Evolutionary conservation across 495 filamentous ascomycete genomes (phyloP).

Genomic region (Penicillium simplicissimum): DNA sequence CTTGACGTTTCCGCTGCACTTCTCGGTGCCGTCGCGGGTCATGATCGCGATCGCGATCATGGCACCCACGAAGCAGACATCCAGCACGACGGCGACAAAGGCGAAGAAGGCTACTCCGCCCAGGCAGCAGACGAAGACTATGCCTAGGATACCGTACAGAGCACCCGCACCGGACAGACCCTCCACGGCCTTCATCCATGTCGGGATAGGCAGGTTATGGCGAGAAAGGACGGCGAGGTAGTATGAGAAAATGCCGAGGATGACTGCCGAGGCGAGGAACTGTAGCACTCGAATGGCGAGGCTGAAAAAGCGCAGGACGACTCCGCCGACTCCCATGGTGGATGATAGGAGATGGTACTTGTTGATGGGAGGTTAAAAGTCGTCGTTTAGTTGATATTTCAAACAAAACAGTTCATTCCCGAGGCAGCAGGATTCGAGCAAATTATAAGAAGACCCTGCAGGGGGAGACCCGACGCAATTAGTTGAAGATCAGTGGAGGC

Average conservation of each 20-base stretch:
- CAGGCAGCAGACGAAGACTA: conserved; percentile 74
- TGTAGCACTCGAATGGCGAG: conserved; percentile 67
- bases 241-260: conserved; percentile 79
- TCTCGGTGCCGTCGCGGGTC: conserved; percentile 62
- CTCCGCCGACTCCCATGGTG: conserved; percentile 51
- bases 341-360: neutral
- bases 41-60: conserved; percentile 78
- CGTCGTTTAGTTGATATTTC: conserved; percentile 6
- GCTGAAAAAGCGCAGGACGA: conserved; percentile 62
- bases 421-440: conserved; percentile 32
- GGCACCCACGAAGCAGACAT: conserved; percentile 76
- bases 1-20: conserved; percentile 61
- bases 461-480: conserved; percentile 20
- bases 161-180: conserved; percentile 75
- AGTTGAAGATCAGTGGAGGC: conserved; percentile 32
- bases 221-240: conserved; percentile 52
- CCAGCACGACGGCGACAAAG: conserved; percentile 70
- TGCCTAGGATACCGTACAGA: conserved; percentile 69
- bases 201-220: conserved; percentile 58
- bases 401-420: neutral
- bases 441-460: conserved; percentile 19
- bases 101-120: conserved; percentile 76
- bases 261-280: conserved; percentile 67
- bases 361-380: conserved; percentile 3
- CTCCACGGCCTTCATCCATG: conserved; percentile 72